phyloP scores from a whole-genome alignment of 2,329 filamentous ascomycete species.

The Cercospora sp. region DNA sequence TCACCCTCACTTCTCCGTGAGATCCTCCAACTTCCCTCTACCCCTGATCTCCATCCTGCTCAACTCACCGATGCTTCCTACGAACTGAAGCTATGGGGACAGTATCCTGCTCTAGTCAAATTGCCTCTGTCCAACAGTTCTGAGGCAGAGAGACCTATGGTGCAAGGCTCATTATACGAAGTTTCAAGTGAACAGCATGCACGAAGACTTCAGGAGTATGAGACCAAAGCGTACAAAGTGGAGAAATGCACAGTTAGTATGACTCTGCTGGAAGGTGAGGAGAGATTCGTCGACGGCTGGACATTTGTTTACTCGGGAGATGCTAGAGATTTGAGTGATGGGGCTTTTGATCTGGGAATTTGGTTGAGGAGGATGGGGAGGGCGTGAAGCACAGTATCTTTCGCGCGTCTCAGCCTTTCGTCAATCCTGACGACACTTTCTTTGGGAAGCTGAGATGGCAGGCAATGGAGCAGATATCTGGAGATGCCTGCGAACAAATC shows the following conservation, averaged over 20 bases:
- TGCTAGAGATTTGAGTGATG: constrained; percentile 13
- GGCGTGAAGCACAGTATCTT: not conserved
- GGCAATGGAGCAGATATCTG: not conserved
- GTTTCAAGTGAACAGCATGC: not conserved
- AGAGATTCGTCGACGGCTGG: constrained; percentile 5
- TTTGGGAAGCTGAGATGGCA: not conserved
- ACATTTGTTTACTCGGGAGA: constrained; percentile 18
- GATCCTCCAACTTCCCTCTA: not conserved
- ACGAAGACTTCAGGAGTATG: not conserved
- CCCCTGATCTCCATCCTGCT: not conserved
- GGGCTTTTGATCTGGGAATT: constrained; percentile 8
- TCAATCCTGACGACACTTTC: not conserved
- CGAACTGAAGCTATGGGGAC: not conserved
- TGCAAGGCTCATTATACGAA: not conserved
- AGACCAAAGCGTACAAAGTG: not conserved
- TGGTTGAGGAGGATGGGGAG: constrained; percentile 16
- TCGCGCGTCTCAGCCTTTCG: not conserved
- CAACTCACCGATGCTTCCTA: not conserved
- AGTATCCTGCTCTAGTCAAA: not conserved
- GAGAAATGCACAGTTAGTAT: not conserved
- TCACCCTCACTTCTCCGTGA: not conserved
- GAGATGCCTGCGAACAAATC: not conserved
- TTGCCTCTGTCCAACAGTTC: not conserved
- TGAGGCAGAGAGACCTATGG: not conserved
- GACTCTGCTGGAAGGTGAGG: not conserved